Evolutionary conservation across 345 rosid genomes (phyloP).

Genomic region (Lepidium aucheri): DNA sequence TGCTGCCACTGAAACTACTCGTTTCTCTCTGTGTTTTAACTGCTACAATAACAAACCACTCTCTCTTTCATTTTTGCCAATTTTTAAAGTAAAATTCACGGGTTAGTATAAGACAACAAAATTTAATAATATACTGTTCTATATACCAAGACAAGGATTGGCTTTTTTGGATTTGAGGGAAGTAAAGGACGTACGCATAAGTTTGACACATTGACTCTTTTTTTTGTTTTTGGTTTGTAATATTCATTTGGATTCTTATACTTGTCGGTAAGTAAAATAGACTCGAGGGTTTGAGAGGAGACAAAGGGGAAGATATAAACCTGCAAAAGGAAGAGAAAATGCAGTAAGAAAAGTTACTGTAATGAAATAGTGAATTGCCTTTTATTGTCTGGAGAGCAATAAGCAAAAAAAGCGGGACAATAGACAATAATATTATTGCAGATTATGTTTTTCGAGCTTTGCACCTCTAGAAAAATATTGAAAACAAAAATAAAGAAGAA

Average conservation of each 20-base stretch:
- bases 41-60: neutral
- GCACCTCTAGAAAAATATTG: neutral
- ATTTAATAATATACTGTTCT: neutral
- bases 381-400: slow-evolving; percentile 19
- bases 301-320: slow-evolving; percentile 16
- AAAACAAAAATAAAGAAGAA: neutral
- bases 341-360: slow-evolving; percentile 8
- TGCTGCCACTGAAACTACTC: slow-evolving; percentile 23
- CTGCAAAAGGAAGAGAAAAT: slow-evolving; percentile 23
- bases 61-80: neutral
- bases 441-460: slow-evolving; percentile 8
- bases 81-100: neutral
- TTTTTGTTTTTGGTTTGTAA: neutral
- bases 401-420: neutral
- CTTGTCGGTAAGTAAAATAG: slow-evolving; percentile 11
- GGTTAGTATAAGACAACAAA: slow-evolving; percentile 7
- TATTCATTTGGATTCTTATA: slow-evolving; percentile 8
- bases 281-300: slow-evolving; percentile 20
- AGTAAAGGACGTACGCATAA: too few relatives aligned
- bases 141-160: slow-evolving; percentile 17
- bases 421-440: slow-evolving; percentile 5
- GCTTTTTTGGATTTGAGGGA: slow-evolving; percentile 12
- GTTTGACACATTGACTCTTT: neutral
- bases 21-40: slow-evolving; percentile 26
- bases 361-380: slow-evolving; percentile 14